Evolutionary conservation across 1,139 yeast genomes (phyloP), one percentile per base, ranked within the genome.

Genomic region (Yarrowia galli): DNA sequence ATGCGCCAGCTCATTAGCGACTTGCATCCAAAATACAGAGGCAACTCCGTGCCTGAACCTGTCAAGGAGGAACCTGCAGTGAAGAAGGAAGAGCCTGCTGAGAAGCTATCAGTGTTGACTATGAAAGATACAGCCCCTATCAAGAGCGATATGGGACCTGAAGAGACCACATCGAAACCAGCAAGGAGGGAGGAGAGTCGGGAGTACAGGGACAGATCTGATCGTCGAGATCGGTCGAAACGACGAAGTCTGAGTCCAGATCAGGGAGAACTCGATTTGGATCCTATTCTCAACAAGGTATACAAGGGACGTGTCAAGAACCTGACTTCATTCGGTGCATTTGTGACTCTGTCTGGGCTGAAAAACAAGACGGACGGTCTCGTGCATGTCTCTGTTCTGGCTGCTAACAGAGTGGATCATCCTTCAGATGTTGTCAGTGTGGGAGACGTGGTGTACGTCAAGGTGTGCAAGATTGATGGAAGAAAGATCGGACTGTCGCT

Each of bases 241-340:
- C 25, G 68, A 58, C 51, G 35, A 71, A 68, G 54, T 20, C 18
- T 32, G 18, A 42, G 64, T 20, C 49, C 40, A 56, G 9, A 28
- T 25, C 23, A 63, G 32, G 70, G 68, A 18, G 69, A 67, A 10
- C 69, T 72, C 5, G 82, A 80, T 68, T 72, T 74, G 0, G 72
- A 73, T 13, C 82, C 85, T 0, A 71, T 77, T 10, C 70, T 81
- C 0, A 85, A 84, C 25, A 75, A 80, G 32, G 78, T 89, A 0
- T 88, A 88, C 73, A 77, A 76, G 51, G 98, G 97, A 0, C 78
- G 73, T 28, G 89, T 93, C 1, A 81, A 81, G 53, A 85, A 85
- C 63, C 75, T 91, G 5, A 85, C 87, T 25, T 77, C 84, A 1
- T 93, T 86, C 77, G 98, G 99, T 0, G 96, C 92, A 0, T 93